Conservation (phyloP, 306 rosid species). For the Sophora flavescens region DNA sequence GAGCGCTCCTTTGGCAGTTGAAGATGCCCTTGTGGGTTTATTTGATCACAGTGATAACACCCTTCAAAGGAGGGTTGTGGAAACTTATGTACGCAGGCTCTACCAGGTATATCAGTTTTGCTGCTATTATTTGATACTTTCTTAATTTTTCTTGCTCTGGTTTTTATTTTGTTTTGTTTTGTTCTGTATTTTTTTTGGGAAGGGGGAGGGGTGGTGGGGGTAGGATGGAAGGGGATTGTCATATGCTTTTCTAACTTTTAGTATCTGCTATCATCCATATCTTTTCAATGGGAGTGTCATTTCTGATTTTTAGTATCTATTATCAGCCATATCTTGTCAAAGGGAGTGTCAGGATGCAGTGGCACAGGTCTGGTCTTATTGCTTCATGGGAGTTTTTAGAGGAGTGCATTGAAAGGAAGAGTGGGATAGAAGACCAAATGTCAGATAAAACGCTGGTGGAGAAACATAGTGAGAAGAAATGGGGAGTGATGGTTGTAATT, state of each 20-base stretch:
- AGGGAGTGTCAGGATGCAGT: constrained; percentile 98
- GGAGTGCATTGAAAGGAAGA: constrained; percentile 73
- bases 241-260: constrained; percentile 51
- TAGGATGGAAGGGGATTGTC: constrained; percentile 16
- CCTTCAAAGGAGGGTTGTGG: constrained; percentile 97
- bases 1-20: constrained; percentile 95
- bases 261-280: constrained; percentile 72
- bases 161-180: not conserved
- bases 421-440: constrained; percentile 59
- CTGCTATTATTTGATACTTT: constrained; percentile 22
- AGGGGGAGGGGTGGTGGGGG: not conserved
- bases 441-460: constrained; percentile 53
- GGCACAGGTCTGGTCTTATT: constrained; percentile 96
- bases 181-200: not conserved
- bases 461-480: constrained; percentile 78
- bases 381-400: constrained; percentile 95
- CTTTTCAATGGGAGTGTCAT: constrained; percentile 92
- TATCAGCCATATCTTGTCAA: constrained; percentile 95
- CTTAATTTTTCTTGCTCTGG: constrained; percentile 3
- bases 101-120: constrained; percentile 75
- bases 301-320: constrained; percentile 49
- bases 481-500: constrained; percentile 94
- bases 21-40: constrained; percentile 98
- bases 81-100: constrained; percentile 90
- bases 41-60: constrained; percentile 99